Evolutionary conservation across 495 filamentous ascomycete species (phyloP), one percentile per base, ranked within the genome.

Genomic region (Neurospora sp.): DNA sequence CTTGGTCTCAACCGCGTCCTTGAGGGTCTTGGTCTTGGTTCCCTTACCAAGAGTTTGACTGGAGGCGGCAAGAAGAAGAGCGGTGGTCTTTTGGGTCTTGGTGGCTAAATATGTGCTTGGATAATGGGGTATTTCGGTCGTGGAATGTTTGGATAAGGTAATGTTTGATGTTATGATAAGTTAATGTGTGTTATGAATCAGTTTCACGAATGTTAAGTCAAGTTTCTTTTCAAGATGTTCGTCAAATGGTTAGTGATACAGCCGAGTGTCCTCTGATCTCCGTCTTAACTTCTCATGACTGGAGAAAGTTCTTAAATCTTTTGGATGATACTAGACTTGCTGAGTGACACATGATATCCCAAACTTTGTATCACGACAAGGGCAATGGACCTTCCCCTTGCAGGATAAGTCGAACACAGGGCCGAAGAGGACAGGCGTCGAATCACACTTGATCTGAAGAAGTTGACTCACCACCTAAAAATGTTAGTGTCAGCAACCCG

Each of bases 1-100:
- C 82, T 97, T 38, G 94, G 94, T 18, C 83, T 97, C 42, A 89
- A 91, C 72, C 92, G 92, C 79, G 81, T 97, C 47, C 86, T 97
- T 20, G 87, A 87, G 37, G 87, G 90, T 18, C 84, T 97, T 12
- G 94, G 94, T 1, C 77, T 97, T 10, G 90, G 90, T 1, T 79
- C 83, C 16, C 74, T 92, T 72, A 65, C 53, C 53, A 65, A 65
- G 53, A 81, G 87, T 3, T 75, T 94, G 27, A 86, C 80, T 0
- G 85, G 84, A 27, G 80, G 77, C 70, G 72, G 77, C 44, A 82
- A 81, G 78, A 84, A 85, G 77, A 82, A 80, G 73, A 75, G 73
- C 6, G 71, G 77, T 35, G 76, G 78, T 37, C 75, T 82, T 16
- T 69, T 80, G 16, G 77, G 80, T 10, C 72, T 79, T 8, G 80